Base-by-base conservation (phyloP, 495 filamentous ascomycete species). In the Aspergillus bridgeri region DNA sequence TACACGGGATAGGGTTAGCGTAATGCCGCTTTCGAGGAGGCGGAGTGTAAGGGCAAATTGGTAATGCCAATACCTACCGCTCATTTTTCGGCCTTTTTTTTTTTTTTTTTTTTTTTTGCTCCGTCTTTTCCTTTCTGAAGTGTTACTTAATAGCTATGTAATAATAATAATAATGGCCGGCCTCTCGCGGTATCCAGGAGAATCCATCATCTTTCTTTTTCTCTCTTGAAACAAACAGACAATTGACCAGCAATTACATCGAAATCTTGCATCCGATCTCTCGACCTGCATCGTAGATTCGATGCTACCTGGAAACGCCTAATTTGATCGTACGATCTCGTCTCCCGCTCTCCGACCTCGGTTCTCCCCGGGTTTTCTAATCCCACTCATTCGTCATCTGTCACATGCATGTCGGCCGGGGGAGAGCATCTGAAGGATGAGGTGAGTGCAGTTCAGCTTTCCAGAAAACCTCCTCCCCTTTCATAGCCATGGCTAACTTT, bases 391-490 rank as follows among this genome's bases (percentile, higher is more conserved):
- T 38, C 33, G 33, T 51, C 53, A 56, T 54, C 25, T 27, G 22
- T 65, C 65, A 67, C 62, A 83, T 87, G 86, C 71, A 92, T 92
- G 89, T 91, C 89, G 75, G 77, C 79, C 70, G 82, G 80, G 64
- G 84, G 82, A 58, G 81, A 83, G 63, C 88, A 86, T 75, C 88
- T 96, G 67, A 92, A 92, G 71, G 88, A 96, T 93, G 90, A 95
- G 81, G 87, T 89, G 76, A 48, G 71, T 57, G 17, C 33, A 15
- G 25, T 27, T 27, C 4, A 27, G 38, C 51, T 22, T 18, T n/a
- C n/a, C n/a, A n/a, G n/a, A n/a, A n/a, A n/a, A n/a, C n/a, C n/a
- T n/a, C n/a, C n/a, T n/a, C n/a, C n/a, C n/a, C n/a, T n/a, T n/a
- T n/a, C n/a, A n/a, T n/a, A n/a, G n/a, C n/a, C n/a, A n/a, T n/a